Evolutionary conservation across 2,329 filamentous ascomycete genomes (phyloP).

Genomic region (Cercospora beticola): DNA sequence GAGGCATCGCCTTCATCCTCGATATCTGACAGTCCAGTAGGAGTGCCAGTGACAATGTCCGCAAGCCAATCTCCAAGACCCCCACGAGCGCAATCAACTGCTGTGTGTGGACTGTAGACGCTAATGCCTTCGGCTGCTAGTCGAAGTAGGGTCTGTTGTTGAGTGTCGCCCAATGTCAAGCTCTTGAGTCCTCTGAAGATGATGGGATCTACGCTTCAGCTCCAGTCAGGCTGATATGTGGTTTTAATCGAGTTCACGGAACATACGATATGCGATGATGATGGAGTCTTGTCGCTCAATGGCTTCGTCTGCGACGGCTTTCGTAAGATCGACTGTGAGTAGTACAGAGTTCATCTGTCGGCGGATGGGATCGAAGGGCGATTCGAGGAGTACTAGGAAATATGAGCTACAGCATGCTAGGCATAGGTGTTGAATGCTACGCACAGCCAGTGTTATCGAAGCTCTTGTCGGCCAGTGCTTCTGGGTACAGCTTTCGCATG

Average conservation of each 20-base stretch:
- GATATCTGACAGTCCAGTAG: slow-evolving; percentile 32
- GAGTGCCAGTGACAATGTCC: slow-evolving; percentile 70
- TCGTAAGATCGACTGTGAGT: slow-evolving; percentile 87
- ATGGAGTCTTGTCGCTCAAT: slow-evolving; percentile 73
- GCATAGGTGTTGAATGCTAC: background rate
- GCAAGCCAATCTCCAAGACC: slow-evolving; percentile 95
- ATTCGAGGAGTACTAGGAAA: slow-evolving; percentile 63
- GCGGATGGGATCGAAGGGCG: slow-evolving; percentile 59
- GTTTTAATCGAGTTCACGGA: background rate
- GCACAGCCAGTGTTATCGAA: slow-evolving; percentile 92
- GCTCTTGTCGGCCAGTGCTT: slow-evolving; percentile 79
- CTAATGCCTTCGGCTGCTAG: slow-evolving; percentile 85
- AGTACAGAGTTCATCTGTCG: slow-evolving; percentile 67
- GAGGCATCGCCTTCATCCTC: slow-evolving; percentile 18
- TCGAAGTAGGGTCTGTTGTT: slow-evolving; percentile 80
- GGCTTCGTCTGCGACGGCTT: slow-evolving; percentile 84
- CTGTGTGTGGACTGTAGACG: slow-evolving; percentile 91
- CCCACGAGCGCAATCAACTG: slow-evolving; percentile 79
- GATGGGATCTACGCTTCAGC: slow-evolving; percentile 70
- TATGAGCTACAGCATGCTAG: background rate
- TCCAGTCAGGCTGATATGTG: slow-evolving; percentile 28
- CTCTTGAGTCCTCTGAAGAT: slow-evolving; percentile 93
- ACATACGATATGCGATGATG: slow-evolving; percentile 83
- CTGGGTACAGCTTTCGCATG: slow-evolving; percentile 86
- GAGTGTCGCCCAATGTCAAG: slow-evolving; percentile 77